phyloP scores from a whole-genome alignment of 2,329 filamentous ascomycete genomes.

The Curvularia eragrostidis region DNA sequence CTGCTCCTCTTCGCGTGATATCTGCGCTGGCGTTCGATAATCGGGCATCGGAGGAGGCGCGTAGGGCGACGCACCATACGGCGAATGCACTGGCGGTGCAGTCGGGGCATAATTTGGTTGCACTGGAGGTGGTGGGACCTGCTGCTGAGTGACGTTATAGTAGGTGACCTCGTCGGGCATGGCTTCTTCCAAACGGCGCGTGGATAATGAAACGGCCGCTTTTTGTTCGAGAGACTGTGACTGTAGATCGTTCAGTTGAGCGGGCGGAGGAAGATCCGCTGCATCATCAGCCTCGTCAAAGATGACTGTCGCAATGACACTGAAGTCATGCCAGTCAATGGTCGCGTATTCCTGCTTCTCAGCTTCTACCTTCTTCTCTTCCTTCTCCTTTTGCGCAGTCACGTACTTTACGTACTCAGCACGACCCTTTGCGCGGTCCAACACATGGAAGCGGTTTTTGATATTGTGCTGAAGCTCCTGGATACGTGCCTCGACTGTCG shows the following conservation, averaged over 20 bases:
- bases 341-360: conserved; percentile 79
- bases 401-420: conserved; percentile 88
- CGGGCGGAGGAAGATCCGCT: conserved; percentile 84
- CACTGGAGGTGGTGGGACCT: conserved; percentile 37
- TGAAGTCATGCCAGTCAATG: conserved; percentile 98
- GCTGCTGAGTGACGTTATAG: conserved; percentile 46
- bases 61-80: conserved; percentile 32
- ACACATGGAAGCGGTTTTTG: conserved; percentile 78
- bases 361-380: conserved; percentile 84
- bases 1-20: conserved; percentile 50
- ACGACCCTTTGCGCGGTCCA: conserved; percentile 81
- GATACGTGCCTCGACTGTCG: conserved; percentile 74
- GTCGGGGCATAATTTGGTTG: conserved; percentile 39
- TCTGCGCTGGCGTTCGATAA: conserved; percentile 42
- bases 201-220: conserved; percentile 84
- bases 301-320: conserved; percentile 91
- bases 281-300: conserved; percentile 91
- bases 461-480: conserved; percentile 76
- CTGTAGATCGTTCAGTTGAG: conserved; percentile 87
- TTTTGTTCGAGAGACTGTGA: conserved; percentile 95
- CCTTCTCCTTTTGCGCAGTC: conserved; percentile 83
- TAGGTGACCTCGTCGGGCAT: conserved; percentile 75
- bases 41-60: conserved; percentile 35
- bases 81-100: conserved; percentile 39
- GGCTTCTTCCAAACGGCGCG: conserved; percentile 90